Conservation (phyloP, 768 basidiomycete species). For the Rhizopogon vinicolor region DNA sequence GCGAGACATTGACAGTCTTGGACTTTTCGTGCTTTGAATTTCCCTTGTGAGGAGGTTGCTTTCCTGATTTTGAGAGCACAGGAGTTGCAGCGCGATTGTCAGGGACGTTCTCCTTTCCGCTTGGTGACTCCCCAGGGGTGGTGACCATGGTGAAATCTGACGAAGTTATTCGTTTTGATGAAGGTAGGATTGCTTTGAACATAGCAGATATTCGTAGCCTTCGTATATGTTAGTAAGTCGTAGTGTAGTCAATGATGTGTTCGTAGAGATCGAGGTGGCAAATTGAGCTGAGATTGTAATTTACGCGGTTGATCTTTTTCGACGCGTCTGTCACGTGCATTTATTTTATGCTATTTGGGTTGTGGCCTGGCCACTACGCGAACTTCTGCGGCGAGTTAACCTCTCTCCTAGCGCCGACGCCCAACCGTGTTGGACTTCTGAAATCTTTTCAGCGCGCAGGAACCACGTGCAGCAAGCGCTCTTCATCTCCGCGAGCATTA, state of each 20-base stretch:
- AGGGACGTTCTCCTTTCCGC: slow-evolving; percentile 71
- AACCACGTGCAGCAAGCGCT: background rate
- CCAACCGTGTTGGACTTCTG: background rate
- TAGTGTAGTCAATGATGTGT: background rate
- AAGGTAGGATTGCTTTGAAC: slow-evolving; percentile 80
- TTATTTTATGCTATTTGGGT: slow-evolving; percentile 20
- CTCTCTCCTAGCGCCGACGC: background rate
- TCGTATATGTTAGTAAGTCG: slow-evolving; percentile 5
- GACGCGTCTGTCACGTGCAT: slow-evolving; percentile 30
- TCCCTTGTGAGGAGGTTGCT: slow-evolving; percentile 14
- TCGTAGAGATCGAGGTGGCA: background rate
- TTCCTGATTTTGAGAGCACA: slow-evolving; percentile 25
- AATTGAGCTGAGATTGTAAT: slow-evolving; percentile 2
- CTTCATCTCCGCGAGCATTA: background rate
- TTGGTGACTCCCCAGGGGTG: slow-evolving; percentile 39
- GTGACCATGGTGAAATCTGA: slow-evolving; percentile 75
- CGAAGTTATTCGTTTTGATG: slow-evolving; percentile 54
- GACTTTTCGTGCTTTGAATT: slow-evolving; percentile 38
- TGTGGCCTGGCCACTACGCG: background rate
- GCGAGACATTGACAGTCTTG: slow-evolving; percentile 38
- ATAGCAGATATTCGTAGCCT: slow-evolving; percentile 32
- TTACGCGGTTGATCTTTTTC: slow-evolving; percentile 24
- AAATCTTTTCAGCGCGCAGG: background rate
- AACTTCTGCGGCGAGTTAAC: background rate
- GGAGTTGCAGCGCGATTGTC: slow-evolving; percentile 27